phyloP scores from a whole-genome alignment of 495 filamentous ascomycete species.

The Hypoxylon cercidicola region DNA sequence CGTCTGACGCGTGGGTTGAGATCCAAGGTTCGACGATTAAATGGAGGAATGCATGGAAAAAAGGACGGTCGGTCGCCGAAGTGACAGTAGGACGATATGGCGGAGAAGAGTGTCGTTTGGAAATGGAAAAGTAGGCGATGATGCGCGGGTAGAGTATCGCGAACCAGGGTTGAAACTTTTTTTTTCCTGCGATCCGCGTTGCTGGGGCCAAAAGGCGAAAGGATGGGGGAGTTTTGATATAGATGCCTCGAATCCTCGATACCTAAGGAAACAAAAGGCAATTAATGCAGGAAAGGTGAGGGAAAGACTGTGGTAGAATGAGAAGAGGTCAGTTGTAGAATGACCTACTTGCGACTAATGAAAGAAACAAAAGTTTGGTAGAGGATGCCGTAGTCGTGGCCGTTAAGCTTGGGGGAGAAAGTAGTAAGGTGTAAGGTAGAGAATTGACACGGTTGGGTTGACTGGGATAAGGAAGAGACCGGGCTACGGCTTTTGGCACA shows the following conservation, averaged over 20 bases:
- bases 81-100: constrained; percentile 17
- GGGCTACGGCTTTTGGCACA: constrained; percentile 16
- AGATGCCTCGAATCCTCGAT: constrained; percentile 15
- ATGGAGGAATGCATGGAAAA: constrained; percentile 44
- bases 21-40: constrained; percentile 28
- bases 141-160: constrained; percentile 35
- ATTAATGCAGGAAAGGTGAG: constrained; percentile 8
- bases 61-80: constrained; percentile 26
- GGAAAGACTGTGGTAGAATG: constrained; percentile 28
- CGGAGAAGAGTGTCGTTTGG: constrained; percentile 1
- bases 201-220: constrained; percentile 28
- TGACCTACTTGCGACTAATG: constrained; percentile 18
- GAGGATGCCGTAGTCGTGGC: constrained; percentile 33
- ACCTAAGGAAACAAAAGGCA: constrained; percentile 12
- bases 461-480: constrained; percentile 24
- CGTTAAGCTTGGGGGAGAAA: constrained; percentile 18
- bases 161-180: constrained; percentile 36
- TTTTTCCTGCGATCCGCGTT: constrained; percentile 39
- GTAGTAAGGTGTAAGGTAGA: constrained; percentile 33
- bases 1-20: constrained; percentile 43
- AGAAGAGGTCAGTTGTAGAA: constrained; percentile 20
- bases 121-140: constrained; percentile 10
- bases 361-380: constrained; percentile 23
- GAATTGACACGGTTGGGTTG: constrained; percentile 44
- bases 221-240: constrained; percentile 15